phyloP scores from a whole-genome alignment of 2,329 filamentous ascomycete genomes.

The Dryadomyces quercus-mongolicae region DNA sequence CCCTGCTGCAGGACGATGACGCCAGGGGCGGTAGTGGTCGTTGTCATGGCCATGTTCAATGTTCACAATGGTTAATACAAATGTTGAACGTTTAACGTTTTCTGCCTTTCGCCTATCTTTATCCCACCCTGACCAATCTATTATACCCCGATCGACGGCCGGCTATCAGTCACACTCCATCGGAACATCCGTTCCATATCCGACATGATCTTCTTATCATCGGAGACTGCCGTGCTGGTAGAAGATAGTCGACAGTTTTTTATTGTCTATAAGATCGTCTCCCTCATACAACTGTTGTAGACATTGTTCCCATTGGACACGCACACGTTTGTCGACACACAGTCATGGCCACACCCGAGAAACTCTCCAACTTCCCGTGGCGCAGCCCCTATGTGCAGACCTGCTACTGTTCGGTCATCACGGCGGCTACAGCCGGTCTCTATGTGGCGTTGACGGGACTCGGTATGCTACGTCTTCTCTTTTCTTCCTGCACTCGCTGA shows the following conservation, averaged over 20 bases:
- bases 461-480: not conserved
- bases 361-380: not conserved
- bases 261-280: not conserved
- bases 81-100: not conserved
- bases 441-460: not conserved
- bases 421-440: not conserved
- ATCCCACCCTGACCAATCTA: too few relatives aligned
- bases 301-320: too few relatives aligned
- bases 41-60: not conserved
- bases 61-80: not conserved
- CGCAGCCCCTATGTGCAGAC: not conserved
- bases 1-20: not conserved
- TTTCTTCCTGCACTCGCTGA: not conserved
- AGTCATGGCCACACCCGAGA: not conserved
- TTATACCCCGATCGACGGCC: not conserved
- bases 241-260: not conserved
- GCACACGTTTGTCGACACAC: not conserved
- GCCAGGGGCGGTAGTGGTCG: not conserved
- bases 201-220: not conserved
- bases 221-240: not conserved
- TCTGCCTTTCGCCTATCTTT: too few relatives aligned
- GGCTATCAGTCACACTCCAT: not conserved
- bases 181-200: not conserved
- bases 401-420: not conserved
- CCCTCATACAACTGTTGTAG: too few relatives aligned